Evolutionary conservation across 768 basidiomycete species (phyloP), one percentile per base, ranked within the genome.

Genomic region (Rhizopogon roseolus): DNA sequence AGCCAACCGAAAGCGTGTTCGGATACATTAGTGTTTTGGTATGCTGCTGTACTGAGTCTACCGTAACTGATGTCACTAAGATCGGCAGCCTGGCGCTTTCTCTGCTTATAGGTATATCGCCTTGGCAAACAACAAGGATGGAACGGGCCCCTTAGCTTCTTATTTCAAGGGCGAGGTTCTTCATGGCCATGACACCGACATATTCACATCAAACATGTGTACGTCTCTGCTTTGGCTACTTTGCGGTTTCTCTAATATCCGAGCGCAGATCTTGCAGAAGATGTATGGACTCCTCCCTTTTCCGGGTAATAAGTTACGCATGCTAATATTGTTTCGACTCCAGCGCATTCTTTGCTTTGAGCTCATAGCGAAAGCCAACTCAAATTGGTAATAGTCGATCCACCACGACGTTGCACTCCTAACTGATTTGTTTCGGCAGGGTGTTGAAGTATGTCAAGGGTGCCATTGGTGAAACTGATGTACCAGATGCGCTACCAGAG

Each of bases 131-230:
- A 81, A 94, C 62, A 81, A 81, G 57, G 71, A 75, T 17, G 95
- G 94, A 0, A 74, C 80, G 22, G 96, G 96, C 0, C 96, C 96
- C 5, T 73, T 98, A 4, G 90, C 93, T 13, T 94, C 95, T 14
- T 99, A 99, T 68, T 99, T 99, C 78, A 90, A 98, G 66, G 97
- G 97, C 8, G 97, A 99, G 66, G 79, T 88, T 19, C 69, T 92
- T 25, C 85, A 88, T 59, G 91, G 90, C 9, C 80, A 84, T 28
- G 88, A 91, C 64, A 89, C 91, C 0, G 92, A 94, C 64, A 93
- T 96, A 42, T 94, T 94, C 69, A 95, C 92, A 5, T 93, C 93
- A 7, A 97, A 97, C 63, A 96, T 96, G 93, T 98, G 89, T 90
- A 71, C 50, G 85, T 76, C 3, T 28, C 1, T 52, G 42, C 6